These are phyloP conservation scores for Tremella mesenterica DNA, from an alignment of 768 basidiomycete species.

Conservation along the genomic window DNA sequence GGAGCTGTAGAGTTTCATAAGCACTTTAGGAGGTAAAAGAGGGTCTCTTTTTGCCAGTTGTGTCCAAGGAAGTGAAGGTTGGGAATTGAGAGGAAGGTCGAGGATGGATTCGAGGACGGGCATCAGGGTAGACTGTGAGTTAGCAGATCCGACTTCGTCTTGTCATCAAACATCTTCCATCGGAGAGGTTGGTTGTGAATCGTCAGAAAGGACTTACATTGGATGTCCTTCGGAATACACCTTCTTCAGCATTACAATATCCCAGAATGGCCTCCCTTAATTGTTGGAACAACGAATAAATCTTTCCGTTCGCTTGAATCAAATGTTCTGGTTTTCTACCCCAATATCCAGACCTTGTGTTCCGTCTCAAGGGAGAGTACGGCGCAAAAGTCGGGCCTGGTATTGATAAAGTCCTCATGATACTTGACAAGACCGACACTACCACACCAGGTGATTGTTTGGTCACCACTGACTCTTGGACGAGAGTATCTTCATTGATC, in stretches of 20 bases:
- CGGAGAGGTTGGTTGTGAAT: not conserved
- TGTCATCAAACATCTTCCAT: not conserved
- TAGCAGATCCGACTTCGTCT: not conserved
- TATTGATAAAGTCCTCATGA: not conserved
- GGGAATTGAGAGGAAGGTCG: conserved; percentile 13
- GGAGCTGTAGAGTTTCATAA: conserved; percentile 13
- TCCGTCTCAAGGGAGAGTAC: too few relatives aligned
- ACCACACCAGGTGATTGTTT: conserved; percentile 7
- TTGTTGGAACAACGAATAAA: conserved; percentile 12
- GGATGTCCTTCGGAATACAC: conserved; percentile 24
- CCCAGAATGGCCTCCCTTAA: conserved; percentile 21
- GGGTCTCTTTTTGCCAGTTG: conserved; percentile 26
- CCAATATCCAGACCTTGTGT: conserved; percentile 31
- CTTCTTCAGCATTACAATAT: conserved; percentile 19
- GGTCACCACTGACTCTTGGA: conserved; percentile 18
- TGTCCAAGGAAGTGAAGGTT: conserved; percentile 27
- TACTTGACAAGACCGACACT: not conserved
- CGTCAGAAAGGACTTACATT: conserved; percentile 17
- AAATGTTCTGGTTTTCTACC: conserved; percentile 10
- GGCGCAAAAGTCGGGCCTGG: not conserved
- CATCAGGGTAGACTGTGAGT: conserved; percentile 15
- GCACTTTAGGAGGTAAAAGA: conserved; percentile 23
- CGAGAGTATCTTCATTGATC: conserved; percentile 11
- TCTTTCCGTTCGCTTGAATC: not conserved
- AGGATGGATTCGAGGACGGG: conserved; percentile 15